Base-by-base conservation (phyloP, 345 rosid genomes). In the Leavenworthia alabamica region DNA sequence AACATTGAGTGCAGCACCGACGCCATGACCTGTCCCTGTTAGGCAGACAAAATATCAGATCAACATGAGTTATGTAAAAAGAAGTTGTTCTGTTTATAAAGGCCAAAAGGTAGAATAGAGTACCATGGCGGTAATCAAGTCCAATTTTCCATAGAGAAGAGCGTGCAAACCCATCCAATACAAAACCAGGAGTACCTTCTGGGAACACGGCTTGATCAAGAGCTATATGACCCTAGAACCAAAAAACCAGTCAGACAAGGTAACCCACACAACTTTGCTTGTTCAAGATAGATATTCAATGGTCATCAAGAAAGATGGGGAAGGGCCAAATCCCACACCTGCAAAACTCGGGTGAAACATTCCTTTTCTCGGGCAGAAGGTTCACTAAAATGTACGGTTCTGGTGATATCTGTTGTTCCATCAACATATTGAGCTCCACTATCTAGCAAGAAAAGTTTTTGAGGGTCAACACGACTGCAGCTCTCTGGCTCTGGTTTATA, bases 101-200 rank as follows among this genome's bases (percentile, higher is more conserved):
- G 41, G 53, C 13, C 43, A 16, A 62, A 68, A 44, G 69, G 23
- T 6, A 56, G 41, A 43, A 70, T 11, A 50, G 27, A 62, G 47
- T 77, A 92, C 98, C 96, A 41, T 92, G 98, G 31, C 97, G 88
- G 62, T 92, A 89, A 79, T 92, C 98, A 68, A 92, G 98, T 65
- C 98, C 98, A 27, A 81, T 73, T 76, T 89, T 92, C 98, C 98
- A 92, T 15, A 92, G 89, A 62, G 79, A 81, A 24, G 89, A 92
- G 40, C 98, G 93, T 13, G 98, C 98, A 70, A 92, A 92, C 16
- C 80, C 91, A 67, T 92, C 97, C 70, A 92, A 68, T 29, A 92
- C 93, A 81, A 92, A 92, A 59, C 98, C 97, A 42, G 93, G 95
- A 44, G 95, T 92, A 70, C 72, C 87, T 79, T 77, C 95, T 19